Percentiles rank a stretch among this genome's conserved stretches.
Evolutionary conservation across 306 rosid species (phyloP).

Genomic region (Prunus armeniaca): DNA sequence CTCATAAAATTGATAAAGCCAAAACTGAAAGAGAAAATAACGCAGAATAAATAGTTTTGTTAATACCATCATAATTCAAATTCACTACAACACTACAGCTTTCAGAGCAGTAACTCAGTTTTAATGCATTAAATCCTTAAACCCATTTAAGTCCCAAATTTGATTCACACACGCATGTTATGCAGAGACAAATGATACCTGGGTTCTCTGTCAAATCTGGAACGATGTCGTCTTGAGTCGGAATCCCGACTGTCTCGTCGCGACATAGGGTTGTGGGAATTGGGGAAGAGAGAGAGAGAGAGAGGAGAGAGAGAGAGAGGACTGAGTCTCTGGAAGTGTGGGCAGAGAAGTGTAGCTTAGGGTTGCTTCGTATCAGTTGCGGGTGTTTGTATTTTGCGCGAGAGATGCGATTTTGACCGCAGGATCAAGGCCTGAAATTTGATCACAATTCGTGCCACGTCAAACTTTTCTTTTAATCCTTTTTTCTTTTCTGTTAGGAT

Average conservation of each 20-base stretch:
- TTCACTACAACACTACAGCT: neutral
- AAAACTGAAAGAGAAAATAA: neutral
- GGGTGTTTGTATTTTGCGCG: neutral
- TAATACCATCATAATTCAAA: neutral
- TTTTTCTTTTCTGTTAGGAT: no score
- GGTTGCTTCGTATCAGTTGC: neutral
- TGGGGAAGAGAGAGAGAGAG: no score
- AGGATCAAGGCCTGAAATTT: neutral
- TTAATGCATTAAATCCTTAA: neutral
- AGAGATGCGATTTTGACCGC: neutral
- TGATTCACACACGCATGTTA: neutral
- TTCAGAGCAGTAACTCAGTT: neutral
- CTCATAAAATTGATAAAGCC: neutral
- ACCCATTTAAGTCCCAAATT: neutral
- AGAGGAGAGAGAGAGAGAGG: neutral
- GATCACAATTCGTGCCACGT: neutral
- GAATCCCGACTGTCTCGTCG: slow-evolving; percentile 64
- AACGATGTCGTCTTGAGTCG: slow-evolving; percentile 65
- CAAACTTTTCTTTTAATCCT: neutral
- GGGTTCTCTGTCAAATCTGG: slow-evolving; percentile 70
- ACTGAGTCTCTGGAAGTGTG: neutral
- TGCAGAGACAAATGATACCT: slow-evolving; percentile 45
- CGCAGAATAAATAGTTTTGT: neutral
- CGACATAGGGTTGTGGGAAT: slow-evolving; percentile 43
- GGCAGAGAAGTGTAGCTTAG: neutral